Evolutionary conservation across 2,329 filamentous ascomycete genomes (phyloP).

Genomic region (Alternaria ventricosa): DNA sequence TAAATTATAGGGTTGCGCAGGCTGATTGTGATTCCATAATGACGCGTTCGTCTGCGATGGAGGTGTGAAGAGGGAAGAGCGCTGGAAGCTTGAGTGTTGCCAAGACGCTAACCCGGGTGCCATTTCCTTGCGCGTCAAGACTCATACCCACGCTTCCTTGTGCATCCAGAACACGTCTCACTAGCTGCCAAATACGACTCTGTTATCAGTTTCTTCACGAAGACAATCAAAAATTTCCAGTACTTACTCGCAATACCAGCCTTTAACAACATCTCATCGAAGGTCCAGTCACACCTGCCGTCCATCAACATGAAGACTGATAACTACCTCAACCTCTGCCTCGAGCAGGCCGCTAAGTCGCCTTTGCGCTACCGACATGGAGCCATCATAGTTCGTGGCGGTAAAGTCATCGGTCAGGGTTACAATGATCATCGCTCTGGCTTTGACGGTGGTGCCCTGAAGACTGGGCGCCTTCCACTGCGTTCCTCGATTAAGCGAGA

Average conservation of each 20-base stretch:
- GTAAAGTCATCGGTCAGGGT: slow-evolving; percentile 61
- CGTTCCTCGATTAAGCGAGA: slow-evolving; percentile 28
- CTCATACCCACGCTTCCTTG: background rate
- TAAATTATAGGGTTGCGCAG: background rate
- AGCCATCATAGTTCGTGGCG: slow-evolving; percentile 59
- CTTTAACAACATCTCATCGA: background rate
- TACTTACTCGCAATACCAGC: background rate
- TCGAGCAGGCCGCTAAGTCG: slow-evolving; percentile 59
- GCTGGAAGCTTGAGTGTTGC: background rate
- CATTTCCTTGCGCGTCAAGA: background rate
- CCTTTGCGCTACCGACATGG: slow-evolving; percentile 60
- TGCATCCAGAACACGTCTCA: background rate
- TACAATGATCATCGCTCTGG: slow-evolving; percentile 60
- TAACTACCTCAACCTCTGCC: slow-evolving; percentile 58
- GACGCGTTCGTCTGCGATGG: background rate
- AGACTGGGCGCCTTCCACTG: slow-evolving; percentile 51
- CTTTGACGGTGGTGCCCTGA: slow-evolving; percentile 59
- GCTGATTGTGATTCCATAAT: background rate
- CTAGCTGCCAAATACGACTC: background rate
- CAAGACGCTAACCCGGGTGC: slow-evolving; percentile 11
- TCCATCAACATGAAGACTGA: slow-evolving; percentile 53
- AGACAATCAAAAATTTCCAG: background rate
- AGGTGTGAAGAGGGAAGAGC: background rate
- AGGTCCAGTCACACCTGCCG: background rate
- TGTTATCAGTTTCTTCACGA: background rate